Percentiles rank a stretch among this genome's conserved stretches.
These are phyloP conservation scores for Naganishia sp. DNA, from an alignment of 1,284 basidiomycete genomes.

Conservation along the genomic window DNA sequence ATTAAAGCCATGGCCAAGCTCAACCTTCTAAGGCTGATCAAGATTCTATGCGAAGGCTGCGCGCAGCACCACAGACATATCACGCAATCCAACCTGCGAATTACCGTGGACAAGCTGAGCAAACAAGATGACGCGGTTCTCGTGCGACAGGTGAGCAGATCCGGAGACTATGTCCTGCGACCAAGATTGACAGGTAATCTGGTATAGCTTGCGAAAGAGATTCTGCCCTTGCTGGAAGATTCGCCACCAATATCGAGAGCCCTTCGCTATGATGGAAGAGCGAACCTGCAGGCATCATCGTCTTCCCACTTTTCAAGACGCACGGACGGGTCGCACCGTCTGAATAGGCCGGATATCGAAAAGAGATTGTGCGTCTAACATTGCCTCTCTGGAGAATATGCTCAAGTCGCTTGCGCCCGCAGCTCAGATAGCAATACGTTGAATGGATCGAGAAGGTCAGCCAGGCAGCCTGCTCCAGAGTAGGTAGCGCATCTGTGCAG, in stretches of 20 bases:
- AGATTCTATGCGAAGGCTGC: slow-evolving; percentile 82
- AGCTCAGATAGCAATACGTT: no score
- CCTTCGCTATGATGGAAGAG: no score
- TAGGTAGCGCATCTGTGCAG: no score
- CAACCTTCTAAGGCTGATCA: slow-evolving; percentile 81
- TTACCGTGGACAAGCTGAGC: slow-evolving; percentile 74
- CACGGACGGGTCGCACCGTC: background rate
- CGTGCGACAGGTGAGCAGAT: slow-evolving; percentile 73
- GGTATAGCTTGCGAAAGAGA: slow-evolving; percentile 18
- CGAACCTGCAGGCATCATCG: background rate
- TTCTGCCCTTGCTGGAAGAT: slow-evolving; percentile 9
- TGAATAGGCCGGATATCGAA: no score
- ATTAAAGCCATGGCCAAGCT: slow-evolving; percentile 79
- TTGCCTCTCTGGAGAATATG: no score
- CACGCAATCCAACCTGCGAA: slow-evolving; percentile 72
- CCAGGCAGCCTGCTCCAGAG: no score
- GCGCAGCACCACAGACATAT: slow-evolving; percentile 80
- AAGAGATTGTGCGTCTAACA: no score
- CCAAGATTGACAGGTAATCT: background rate
- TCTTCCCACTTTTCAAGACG: background rate
- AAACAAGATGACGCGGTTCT: slow-evolving; percentile 82
- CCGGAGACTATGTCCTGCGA: slow-evolving; percentile 56
- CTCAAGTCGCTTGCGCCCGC: no score
- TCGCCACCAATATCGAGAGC: no score
- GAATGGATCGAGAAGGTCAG: no score